A percentile compares a stretch with the other conserved stretches of the same genome.
phyloP scores from a whole-genome alignment of 495 filamentous ascomycete genomes.

The Penicillium daleae region DNA sequence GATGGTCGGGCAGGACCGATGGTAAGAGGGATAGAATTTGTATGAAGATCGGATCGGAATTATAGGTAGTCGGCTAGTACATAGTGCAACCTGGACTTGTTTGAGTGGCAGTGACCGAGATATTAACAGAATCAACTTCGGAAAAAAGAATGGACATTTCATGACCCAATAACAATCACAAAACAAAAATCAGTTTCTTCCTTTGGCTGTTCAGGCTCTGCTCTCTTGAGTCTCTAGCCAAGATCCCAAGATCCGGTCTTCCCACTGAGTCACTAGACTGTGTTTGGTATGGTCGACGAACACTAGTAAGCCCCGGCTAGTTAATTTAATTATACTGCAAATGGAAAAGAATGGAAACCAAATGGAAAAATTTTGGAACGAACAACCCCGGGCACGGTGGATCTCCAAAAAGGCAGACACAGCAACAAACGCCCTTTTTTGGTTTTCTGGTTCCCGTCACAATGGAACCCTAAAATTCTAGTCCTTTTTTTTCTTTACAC shows the following conservation, averaged over 20 bases:
- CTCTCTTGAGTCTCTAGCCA: background rate
- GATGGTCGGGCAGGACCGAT: background rate
- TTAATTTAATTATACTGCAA: background rate
- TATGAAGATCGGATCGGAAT: background rate
- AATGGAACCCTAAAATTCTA: conserved; percentile 34
- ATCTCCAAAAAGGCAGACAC: background rate
- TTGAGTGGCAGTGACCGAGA: conserved; percentile 10
- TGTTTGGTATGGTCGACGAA: background rate
- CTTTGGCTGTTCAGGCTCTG: background rate
- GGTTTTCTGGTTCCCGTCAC: conserved; percentile 22
- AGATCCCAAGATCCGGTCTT: background rate
- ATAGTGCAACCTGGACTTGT: background rate
- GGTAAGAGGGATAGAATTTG: background rate
- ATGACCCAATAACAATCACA: background rate
- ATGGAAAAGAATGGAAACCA: conserved; percentile 3
- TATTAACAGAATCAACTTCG: conserved; percentile 9
- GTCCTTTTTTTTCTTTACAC: background rate
- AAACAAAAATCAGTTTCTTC: background rate
- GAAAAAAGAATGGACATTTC: background rate
- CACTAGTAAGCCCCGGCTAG: background rate
- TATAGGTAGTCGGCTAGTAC: background rate
- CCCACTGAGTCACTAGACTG: background rate
- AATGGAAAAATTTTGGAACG: conserved; percentile 17
- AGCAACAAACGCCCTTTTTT: conserved; percentile 14
- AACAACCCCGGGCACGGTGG: conserved; percentile 24